Base-by-base conservation (phyloP, 495 filamentous ascomycete species). In the Articulospora tetracladia region DNA sequence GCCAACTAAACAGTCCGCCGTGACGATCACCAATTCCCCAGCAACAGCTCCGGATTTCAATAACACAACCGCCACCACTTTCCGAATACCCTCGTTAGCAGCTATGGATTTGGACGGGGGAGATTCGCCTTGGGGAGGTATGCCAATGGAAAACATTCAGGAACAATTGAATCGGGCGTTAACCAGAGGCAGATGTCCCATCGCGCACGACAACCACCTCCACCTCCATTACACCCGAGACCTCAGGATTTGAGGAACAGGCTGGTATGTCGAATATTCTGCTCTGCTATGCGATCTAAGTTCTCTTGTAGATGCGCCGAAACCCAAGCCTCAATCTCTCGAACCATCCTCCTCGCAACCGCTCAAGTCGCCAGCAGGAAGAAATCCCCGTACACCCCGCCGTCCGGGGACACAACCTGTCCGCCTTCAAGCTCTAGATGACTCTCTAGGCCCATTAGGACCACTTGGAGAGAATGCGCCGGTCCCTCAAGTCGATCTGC, bases 361-460 rank as follows among this genome's bases (percentile, higher is more conserved):
- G 27, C 55, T 65, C 51, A 69, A 67, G 58, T 67, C 67, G 8
- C 61, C 64, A 13, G 55, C 57, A 4, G 64, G 64, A 28, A 60
- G 67, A 55, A 55, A 59, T n/a, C 56, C 59, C 24, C 62, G 67
- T 66, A 86, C 83, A 24, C 84, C 81, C 32, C 87, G 91, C 55
- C 89, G 90, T 64, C 80, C 92, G 63, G 89, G 85, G 69, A 87
- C 89, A 39, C 91, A 94, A 69, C 81, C 89, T 32, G 95, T 90
- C 39, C 85, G 85, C 46, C 81, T 97, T 50, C 88, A 98, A 76
- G 91, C 91, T 30, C 86, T 96, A 60, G 91, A 93, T 67, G 90
- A 97, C 69, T 87, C 91, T 46, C 79, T 96, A 52, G 95, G 94
- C 27, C 94, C 94, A n/a, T 81, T 98, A 27, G 95, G 94, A 36